Conservation (phyloP, 192 early-diverging fungal species). For the Backusella circina region DNA sequence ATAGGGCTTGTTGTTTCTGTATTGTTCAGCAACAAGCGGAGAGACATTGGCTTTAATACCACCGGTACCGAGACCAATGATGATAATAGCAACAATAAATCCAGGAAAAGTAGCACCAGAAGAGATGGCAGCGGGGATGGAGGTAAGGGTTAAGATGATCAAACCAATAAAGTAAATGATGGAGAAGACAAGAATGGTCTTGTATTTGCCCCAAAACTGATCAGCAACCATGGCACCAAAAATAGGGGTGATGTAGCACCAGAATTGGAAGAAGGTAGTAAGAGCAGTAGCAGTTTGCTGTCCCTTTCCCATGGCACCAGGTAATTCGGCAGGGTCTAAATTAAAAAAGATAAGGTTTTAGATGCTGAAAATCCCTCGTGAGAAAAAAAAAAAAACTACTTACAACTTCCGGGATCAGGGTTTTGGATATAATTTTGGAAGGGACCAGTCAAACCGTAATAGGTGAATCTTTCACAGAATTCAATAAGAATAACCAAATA, state of each 20-base stretch:
- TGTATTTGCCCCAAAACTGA: slow-evolving; percentile 69
- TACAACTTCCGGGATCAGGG: slow-evolving; percentile 33
- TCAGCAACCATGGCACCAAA: slow-evolving; percentile 38
- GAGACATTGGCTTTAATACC: slow-evolving; percentile 76
- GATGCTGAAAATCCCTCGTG: background rate
- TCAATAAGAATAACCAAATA: slow-evolving; percentile 55
- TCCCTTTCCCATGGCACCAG: slow-evolving; percentile 45
- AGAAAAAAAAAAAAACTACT: slow-evolving; percentile 10
- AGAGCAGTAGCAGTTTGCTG: slow-evolving; percentile 47
- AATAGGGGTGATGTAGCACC: slow-evolving; percentile 39
- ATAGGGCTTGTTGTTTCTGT: slow-evolving; percentile 48
- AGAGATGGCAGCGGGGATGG: slow-evolving; percentile 49
- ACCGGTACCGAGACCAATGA: slow-evolving; percentile 54
- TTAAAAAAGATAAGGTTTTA: background rate
- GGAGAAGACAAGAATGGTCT: slow-evolving; percentile 61
- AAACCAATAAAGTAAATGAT: slow-evolving; percentile 62
- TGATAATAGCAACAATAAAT: slow-evolving; percentile 60
- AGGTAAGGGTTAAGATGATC: slow-evolving; percentile 54
- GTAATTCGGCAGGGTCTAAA: slow-evolving; percentile 37
- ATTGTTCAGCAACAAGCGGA: slow-evolving; percentile 71
- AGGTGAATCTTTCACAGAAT: slow-evolving; percentile 63
- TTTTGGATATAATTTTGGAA: slow-evolving; percentile 59
- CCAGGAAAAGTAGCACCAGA: slow-evolving; percentile 56
- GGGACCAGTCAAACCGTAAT: slow-evolving; percentile 55
- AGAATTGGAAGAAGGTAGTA: slow-evolving; percentile 49